A percentile compares a stretch with the other conserved stretches of the same genome.
These are phyloP conservation scores for Candida frijolesensis DNA, from an alignment of 1,139 yeast species.

Conservation along the genomic window DNA sequence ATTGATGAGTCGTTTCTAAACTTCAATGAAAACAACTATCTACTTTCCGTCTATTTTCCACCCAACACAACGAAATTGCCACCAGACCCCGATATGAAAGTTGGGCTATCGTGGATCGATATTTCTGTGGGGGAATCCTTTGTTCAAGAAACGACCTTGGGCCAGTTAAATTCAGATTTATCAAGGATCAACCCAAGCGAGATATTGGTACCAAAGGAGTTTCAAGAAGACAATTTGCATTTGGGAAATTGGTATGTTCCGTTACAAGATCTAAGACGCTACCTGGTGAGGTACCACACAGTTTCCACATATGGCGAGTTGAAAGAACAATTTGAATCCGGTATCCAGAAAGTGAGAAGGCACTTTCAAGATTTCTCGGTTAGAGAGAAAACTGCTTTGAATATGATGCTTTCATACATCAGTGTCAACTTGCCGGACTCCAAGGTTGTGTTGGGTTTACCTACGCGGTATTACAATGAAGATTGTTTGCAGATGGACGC, in stretches of 20 bases:
- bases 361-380: constrained; percentile 56
- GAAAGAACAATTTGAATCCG: constrained; percentile 43
- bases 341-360: constrained; percentile 55
- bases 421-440: constrained; percentile 45
- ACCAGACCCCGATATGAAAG: constrained; percentile 47
- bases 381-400: constrained; percentile 47
- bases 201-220: constrained; percentile 45
- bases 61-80: constrained; percentile 42
- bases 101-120: constrained; percentile 90
- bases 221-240: constrained; percentile 32
- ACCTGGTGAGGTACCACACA: constrained; percentile 58
- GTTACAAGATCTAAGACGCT: constrained; percentile 60
- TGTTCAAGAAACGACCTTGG: constrained; percentile 61
- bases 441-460: constrained; percentile 39
- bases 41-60: constrained; percentile 67
- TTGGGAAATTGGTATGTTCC: constrained; percentile 59
- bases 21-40: constrained; percentile 67
- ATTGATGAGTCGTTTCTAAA: constrained; percentile 85
- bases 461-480: constrained; percentile 42
- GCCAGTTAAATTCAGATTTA: constrained; percentile 59
- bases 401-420: constrained; percentile 43
- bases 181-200: constrained; percentile 72
- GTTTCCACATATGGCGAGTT: constrained; percentile 29
- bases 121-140: constrained; percentile 79
- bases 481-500: constrained; percentile 77